Conservation (phyloP, 148 eudicot species). For the Spergularia bocconei region DNA sequence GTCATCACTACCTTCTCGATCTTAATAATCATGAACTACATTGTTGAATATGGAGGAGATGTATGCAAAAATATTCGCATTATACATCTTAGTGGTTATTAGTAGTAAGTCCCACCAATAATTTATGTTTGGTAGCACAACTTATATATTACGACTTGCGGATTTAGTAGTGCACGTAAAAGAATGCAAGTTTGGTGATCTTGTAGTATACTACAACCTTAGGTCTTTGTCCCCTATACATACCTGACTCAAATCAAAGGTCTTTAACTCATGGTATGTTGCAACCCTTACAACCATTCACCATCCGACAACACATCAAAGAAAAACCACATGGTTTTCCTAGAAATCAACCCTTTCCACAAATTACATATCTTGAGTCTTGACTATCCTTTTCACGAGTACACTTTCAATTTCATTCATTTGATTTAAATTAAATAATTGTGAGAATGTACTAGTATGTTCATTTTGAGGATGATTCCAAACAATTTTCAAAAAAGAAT, state of each 20-base stretch:
- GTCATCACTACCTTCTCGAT: no score
- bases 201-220: neutral
- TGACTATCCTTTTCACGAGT: no score
- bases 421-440: neutral
- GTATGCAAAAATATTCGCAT: no score
- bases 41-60: no score
- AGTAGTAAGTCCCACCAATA: no score
- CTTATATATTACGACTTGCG: no score
- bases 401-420: neutral
- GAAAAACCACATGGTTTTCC: neutral
- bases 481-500: neutral
- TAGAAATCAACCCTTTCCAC: slow-evolving; percentile 8
- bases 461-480: no score
- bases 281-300: neutral
- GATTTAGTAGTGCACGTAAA: neutral
- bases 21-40: no score
- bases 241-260: neutral
- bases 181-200: neutral
- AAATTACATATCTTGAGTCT: no score
- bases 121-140: no score
- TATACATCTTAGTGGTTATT: no score
- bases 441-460: neutral
- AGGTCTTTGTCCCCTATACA: neutral
- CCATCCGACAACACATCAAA: slow-evolving; percentile 13
- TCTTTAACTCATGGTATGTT: neutral